Percentiles rank a stretch among this genome's conserved stretches.
Evolutionary conservation across 129 eudicot species (phyloP).

Genomic region (Chrysanthemum lavandulifolium): DNA sequence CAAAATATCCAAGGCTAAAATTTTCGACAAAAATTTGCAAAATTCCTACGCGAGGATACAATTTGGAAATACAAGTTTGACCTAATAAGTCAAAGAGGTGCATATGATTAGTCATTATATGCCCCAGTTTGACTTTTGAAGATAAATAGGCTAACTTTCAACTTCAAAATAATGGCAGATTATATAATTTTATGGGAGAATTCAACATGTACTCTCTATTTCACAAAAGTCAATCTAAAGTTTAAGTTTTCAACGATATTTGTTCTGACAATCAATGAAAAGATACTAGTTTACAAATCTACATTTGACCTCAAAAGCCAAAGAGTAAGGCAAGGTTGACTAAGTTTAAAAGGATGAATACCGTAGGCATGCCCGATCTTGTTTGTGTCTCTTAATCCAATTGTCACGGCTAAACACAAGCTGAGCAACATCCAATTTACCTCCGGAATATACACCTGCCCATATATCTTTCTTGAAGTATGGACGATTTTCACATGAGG

Average conservation of each 20-base stretch:
- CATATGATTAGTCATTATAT: not conserved
- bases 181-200: too few relatives aligned
- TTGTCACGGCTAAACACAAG: constrained; percentile 65
- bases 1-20: not conserved
- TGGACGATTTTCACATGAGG: constrained; percentile 73
- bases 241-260: not conserved
- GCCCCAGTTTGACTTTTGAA: not conserved
- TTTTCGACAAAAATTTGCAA: not conserved
- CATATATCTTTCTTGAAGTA: constrained; percentile 66
- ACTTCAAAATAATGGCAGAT: too few relatives aligned
- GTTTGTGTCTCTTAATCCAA: constrained; percentile 66
- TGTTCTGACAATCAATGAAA: not conserved
- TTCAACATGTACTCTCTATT: too few relatives aligned
- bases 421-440: constrained; percentile 68
- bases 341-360: constrained; percentile 24
- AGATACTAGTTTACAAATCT: not conserved
- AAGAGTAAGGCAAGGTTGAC: not conserved
- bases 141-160: too few relatives aligned
- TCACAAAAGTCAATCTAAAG: not conserved
- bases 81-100: not conserved
- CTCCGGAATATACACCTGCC: constrained; percentile 84
- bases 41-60: not conserved
- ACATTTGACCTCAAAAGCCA: not conserved
- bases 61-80: not conserved
- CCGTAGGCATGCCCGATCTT: constrained; percentile 75